These are phyloP conservation scores for Prunus campanulata DNA, from an alignment of 306 rosid genomes.

Conservation along the genomic window DNA sequence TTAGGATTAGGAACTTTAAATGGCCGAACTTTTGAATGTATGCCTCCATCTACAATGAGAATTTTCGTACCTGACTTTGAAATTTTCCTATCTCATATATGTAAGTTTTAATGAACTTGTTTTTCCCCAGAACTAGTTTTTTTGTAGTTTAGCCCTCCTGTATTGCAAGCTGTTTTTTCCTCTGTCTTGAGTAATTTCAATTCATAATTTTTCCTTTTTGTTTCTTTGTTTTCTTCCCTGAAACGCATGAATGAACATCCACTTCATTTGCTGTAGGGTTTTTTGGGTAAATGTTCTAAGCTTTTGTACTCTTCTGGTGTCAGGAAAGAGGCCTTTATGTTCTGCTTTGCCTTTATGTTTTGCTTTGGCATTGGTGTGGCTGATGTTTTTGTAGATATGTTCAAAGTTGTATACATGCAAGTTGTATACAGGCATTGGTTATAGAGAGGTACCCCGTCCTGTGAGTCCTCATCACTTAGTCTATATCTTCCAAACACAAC, in stretches of 20 bases:
- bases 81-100: slow-evolving; percentile 3
- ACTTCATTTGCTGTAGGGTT: not conserved
- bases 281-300: not conserved
- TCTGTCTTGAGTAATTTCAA: not conserved
- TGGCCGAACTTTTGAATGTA: slow-evolving; percentile 12
- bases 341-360: slow-evolving; percentile 24
- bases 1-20: slow-evolving; percentile 10
- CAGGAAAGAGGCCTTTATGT: slow-evolving; percentile 20
- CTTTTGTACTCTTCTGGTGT: slow-evolving; percentile 18
- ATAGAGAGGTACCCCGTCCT: not conserved
- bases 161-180: not conserved
- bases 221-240: not conserved
- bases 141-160: slow-evolving; percentile 6
- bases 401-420: not conserved
- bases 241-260: not conserved
- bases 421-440: not conserved
- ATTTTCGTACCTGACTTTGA: not conserved
- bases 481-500: no score
- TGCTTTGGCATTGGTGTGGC: slow-evolving; percentile 22
- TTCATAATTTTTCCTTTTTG: not conserved
- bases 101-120: slow-evolving; percentile 10
- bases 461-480: no score
- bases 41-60: slow-evolving; percentile 18
- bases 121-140: slow-evolving; percentile 5
- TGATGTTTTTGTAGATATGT: slow-evolving; percentile 1